Evolutionary conservation across 2,329 filamentous ascomycete genomes (phyloP).

Genomic region (Botrytis elliptica): DNA sequence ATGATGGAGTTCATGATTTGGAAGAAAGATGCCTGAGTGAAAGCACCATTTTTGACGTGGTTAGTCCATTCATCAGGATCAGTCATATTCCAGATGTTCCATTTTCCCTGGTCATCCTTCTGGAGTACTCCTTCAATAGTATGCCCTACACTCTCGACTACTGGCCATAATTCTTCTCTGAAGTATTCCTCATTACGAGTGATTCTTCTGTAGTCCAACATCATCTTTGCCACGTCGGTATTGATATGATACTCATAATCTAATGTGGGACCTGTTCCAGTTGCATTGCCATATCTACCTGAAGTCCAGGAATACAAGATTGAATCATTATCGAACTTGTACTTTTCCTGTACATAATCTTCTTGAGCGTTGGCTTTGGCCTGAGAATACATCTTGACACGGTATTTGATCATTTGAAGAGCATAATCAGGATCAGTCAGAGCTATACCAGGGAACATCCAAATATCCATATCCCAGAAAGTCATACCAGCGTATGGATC

Average conservation of each 20-base stretch:
- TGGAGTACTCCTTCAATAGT: constrained; percentile 20
- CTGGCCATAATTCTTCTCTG: constrained; percentile 22
- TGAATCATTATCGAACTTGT: constrained; percentile 22
- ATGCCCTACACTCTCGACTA: constrained; percentile 23
- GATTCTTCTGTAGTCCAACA: constrained; percentile 17
- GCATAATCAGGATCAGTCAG: constrained; percentile 59
- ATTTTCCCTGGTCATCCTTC: constrained; percentile 26
- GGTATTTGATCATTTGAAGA: constrained; percentile 61
- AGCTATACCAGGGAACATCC: constrained; percentile 52
- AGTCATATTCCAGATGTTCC: constrained; percentile 59
- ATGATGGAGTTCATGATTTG: constrained; percentile 47
- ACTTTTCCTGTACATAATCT: constrained; percentile 24
- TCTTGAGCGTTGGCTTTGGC: constrained; percentile 28
- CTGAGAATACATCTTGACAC: constrained; percentile 49
- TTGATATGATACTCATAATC: constrained; percentile 32
- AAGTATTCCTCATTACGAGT: constrained; percentile 24
- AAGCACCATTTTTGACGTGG: constrained; percentile 56
- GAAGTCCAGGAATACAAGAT: constrained; percentile 29
- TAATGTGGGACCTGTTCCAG: constrained; percentile 25
- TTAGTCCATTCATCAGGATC: constrained; percentile 50
- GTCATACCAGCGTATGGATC: constrained; percentile 60
- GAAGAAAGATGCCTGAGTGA: constrained; percentile 48
- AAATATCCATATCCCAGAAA: constrained; percentile 39
- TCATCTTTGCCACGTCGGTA: constrained; percentile 24
- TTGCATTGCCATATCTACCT: constrained; percentile 29